A percentile compares a stretch with the other conserved stretches of the same genome.
Evolutionary conservation across 768 basidiomycete genomes (phyloP).

Genomic region (Russula ochroleuca): DNA sequence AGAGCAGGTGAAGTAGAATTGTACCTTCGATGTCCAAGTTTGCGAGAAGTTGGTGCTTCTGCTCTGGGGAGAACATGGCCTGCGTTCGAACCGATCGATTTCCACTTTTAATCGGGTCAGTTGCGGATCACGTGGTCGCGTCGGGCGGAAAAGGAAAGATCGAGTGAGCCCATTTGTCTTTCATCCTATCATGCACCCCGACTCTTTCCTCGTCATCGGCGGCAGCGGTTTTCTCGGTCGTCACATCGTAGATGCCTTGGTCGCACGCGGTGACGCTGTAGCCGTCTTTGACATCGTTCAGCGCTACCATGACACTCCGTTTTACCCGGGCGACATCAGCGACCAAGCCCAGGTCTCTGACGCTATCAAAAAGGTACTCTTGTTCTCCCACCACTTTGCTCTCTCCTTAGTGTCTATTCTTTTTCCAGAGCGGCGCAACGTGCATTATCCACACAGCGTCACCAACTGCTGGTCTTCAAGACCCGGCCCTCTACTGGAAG

Average conservation of each 20-base stretch:
- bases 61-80: slow-evolving; percentile 50
- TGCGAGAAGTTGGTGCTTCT: slow-evolving; percentile 68
- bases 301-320: slow-evolving; percentile 79
- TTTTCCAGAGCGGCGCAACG: slow-evolving; percentile 65
- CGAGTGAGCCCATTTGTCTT: neutral
- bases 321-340: slow-evolving; percentile 87
- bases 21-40: slow-evolving; percentile 80
- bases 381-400: neutral
- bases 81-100: neutral
- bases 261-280: slow-evolving; percentile 74
- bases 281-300: slow-evolving; percentile 91
- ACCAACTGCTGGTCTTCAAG: slow-evolving; percentile 60
- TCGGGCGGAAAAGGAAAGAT: neutral
- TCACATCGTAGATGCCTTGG: slow-evolving; percentile 83
- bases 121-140: slow-evolving; percentile 18
- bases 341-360: slow-evolving; percentile 65
- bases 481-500: slow-evolving; percentile 74
- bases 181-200: slow-evolving; percentile 32
- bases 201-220: slow-evolving; percentile 87
- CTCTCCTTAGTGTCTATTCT: neutral
- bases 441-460: slow-evolving; percentile 97
- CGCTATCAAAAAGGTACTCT: slow-evolving; percentile 67
- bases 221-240: slow-evolving; percentile 91
- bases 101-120: neutral
- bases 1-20: neutral